Base-by-base conservation (phyloP, 2,329 filamentous ascomycete genomes). In the Pyrenochaeta sp. region DNA sequence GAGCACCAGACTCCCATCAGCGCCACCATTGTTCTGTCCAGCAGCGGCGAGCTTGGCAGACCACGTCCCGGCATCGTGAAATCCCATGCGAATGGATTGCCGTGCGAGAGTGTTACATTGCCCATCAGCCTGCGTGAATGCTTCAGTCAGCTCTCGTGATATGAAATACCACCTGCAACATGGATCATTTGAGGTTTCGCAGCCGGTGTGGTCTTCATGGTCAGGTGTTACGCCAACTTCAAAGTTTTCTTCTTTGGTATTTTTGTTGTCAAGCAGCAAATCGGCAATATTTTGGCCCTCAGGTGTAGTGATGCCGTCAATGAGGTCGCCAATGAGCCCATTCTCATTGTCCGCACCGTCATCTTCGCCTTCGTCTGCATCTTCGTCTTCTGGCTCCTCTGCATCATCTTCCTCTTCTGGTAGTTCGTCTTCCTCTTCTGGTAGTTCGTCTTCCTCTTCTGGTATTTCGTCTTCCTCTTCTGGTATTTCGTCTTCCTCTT, bases 1-100 rank as follows among this genome's bases (percentile, higher is more conserved):
- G 3, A 77, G 63, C 12, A 72, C 54, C 4, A 77, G 57, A 12
- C 70, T 74, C 30, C 74, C 75, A 51, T 77, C 75, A 35, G 74
- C 75, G 12, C 74, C 75, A 30, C 69, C 68, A 12, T 40, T 33
- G 12, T 49, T 15, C 18, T 49, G 36, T 17, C 46, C 46, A 15
- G 36, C 29, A 15, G 46, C 46, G 21, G 41, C 32, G n/a, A 44
- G 31, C 14, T 36, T 42, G n/a, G 35, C 17, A 12, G 39, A 42
- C 39, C 48, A 51, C 7, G 48, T 45, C 2, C 40, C 48, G 10
- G 48, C 40, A 23, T 51, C 48, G 12, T 51, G 48, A 15, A 51
- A 45, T 9, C 48, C 48, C 23, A 51, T 29, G 7, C 48, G 48
- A 23, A 51, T 45, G 4, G 48, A 37, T 40, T 36, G 31, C 29